A percentile compares a stretch with the other conserved stretches of the same genome.
phyloP scores from a whole-genome alignment of 306 rosid species.

The Sicyos baderoa region DNA sequence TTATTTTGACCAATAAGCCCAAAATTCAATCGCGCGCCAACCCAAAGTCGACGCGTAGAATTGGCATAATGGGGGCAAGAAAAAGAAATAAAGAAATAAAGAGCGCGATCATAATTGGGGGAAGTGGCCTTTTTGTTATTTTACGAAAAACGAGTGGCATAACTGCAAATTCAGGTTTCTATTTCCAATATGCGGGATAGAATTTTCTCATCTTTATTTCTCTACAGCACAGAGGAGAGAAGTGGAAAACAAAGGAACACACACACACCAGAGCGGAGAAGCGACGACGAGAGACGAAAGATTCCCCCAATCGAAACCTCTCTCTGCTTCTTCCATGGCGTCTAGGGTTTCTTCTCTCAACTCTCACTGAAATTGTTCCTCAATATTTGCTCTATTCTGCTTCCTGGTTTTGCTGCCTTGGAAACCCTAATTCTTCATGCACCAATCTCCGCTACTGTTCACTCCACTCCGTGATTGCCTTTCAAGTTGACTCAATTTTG shows the following conservation, averaged over 20 bases:
- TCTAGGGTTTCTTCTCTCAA: slow-evolving; percentile 73
- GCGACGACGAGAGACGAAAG: slow-evolving; percentile 22
- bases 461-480: slow-evolving; percentile 14
- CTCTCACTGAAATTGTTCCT: slow-evolving; percentile 29
- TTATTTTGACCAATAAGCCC: too few species aligned
- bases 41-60: background rate
- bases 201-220: slow-evolving; percentile 29
- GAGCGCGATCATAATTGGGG: slow-evolving; percentile 15
- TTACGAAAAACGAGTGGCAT: slow-evolving; percentile 7
- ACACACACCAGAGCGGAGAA: too few species aligned
- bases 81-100: background rate
- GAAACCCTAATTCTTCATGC: slow-evolving; percentile 60
- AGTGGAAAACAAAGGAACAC: slow-evolving; percentile 10
- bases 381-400: slow-evolving; percentile 27
- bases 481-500: slow-evolving; percentile 19
- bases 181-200: slow-evolving; percentile 8
- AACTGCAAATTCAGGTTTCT: slow-evolving; percentile 9
- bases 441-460: slow-evolving; percentile 17
- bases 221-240: slow-evolving; percentile 42
- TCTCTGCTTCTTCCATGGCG: slow-evolving; percentile 53
- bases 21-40: too few species aligned
- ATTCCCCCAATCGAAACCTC: slow-evolving; percentile 27
- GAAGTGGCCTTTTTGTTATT: slow-evolving; percentile 9
- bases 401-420: slow-evolving; percentile 27
- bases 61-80: too few species aligned